Evolutionary conservation across 345 rosid genomes (phyloP).

Genomic region (Lepidium aucheri): DNA sequence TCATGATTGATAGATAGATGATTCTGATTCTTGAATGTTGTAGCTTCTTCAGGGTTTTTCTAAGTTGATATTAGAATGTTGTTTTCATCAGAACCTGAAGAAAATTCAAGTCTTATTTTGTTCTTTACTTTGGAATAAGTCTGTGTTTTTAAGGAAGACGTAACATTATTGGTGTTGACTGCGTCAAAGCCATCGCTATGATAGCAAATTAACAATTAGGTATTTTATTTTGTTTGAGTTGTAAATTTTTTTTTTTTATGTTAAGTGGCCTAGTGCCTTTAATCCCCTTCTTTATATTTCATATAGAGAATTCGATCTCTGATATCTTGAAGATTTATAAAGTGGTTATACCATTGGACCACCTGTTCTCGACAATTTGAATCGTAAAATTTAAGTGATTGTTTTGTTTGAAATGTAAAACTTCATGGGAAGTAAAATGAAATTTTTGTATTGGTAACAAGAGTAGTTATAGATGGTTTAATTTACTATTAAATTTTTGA

Average conservation of each 20-base stretch:
- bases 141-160: background rate
- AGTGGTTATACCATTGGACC: too few species aligned
- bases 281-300: too few species aligned
- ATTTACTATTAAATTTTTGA: too few species aligned
- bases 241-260: too few species aligned
- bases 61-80: too few species aligned
- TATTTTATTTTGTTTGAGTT: background rate
- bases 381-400: too few species aligned
- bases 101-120: background rate
- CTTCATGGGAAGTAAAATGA: background rate
- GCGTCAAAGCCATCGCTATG: background rate
- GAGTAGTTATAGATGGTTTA: too few species aligned
- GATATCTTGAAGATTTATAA: too few species aligned
- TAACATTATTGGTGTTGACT: background rate
- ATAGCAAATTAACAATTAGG: background rate
- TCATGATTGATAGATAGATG: background rate
- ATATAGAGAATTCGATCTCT: too few species aligned
- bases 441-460: too few species aligned
- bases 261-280: too few species aligned
- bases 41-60: background rate
- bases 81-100: background rate
- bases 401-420: background rate
- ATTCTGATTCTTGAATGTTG: background rate
- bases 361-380: too few species aligned
- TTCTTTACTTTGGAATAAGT: background rate